These are phyloP conservation scores for Fusarium drepaniforme DNA, from an alignment of 2,329 filamentous ascomycete genomes.

Conservation along the genomic window DNA sequence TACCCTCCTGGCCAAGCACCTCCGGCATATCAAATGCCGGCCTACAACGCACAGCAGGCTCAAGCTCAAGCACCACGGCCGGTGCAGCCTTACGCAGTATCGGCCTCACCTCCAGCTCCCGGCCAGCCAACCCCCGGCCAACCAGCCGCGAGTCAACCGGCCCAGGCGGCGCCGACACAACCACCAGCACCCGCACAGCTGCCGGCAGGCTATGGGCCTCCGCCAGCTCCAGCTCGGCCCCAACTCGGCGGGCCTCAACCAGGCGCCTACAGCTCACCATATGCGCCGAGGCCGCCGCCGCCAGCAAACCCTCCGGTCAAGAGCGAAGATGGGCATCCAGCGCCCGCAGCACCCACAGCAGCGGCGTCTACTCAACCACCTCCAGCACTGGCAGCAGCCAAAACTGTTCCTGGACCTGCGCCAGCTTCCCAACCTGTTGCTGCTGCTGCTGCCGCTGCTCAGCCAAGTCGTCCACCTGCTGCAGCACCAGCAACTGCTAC, in stretches of 20 bases:
- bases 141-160: conserved; percentile 16
- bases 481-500: conserved; percentile 40
- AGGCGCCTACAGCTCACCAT: conserved; percentile 53
- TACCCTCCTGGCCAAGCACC: conserved; percentile 51
- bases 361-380: conserved; percentile 24
- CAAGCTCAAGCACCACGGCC: conserved; percentile 41
- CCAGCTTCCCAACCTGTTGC: conserved; percentile 25
- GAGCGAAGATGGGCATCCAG: conserved; percentile 44
- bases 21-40: conserved; percentile 50
- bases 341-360: conserved; percentile 7
- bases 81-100: conserved; percentile 45
- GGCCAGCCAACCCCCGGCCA: conserved; percentile 41
- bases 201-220: conserved; percentile 50
- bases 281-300: conserved; percentile 51
- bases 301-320: conserved; percentile 44
- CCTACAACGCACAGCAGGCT: conserved; percentile 48
- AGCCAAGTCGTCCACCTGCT: conserved; percentile 36
- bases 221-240: conserved; percentile 51
- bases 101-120: conserved; percentile 44
- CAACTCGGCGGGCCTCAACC: conserved; percentile 48
- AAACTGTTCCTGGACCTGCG: conserved; percentile 33
- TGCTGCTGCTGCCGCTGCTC: conserved; percentile 25
- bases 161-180: conserved; percentile 39
- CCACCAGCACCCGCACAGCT: conserved; percentile 51
- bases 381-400: conserved; percentile 30